Base-by-base conservation (phyloP, 148 eudicot genomes). In the Chenopodium quinoa region DNA sequence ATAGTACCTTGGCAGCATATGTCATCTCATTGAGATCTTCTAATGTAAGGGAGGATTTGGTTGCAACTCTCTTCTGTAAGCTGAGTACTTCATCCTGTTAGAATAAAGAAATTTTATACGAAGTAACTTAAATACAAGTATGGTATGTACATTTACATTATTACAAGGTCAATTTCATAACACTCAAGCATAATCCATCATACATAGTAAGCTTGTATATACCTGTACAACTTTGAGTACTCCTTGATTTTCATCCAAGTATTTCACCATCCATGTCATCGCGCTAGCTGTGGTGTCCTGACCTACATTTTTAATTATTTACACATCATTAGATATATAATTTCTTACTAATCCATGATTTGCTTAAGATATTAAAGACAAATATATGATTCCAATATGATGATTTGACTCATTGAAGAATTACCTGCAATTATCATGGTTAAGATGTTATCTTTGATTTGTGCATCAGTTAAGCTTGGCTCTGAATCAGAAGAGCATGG, bases 371-470 rank as follows among this genome's bases (percentile, higher is more conserved):
- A 10, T 29, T 3, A 10, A 1, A 67, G 34, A 67, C 71, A 25
- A 67, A 29, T 4, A 2, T 62, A 67, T 12, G 11, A 37, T 32
- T 32, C 34, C 34, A 37, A 37, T 37, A 37, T 5, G 40, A 37
- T 37, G 7, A 37, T 40, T 40, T 40, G 7, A 40, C 8, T 40
- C 8, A 40, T 40, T n/a, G 12, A 25, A n/a, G 11, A n/a, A 9
- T 1, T 77, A 89, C 91, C 91, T 87, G 91, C 91, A 54, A 87
- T 89, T 20, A 89, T 89, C 91, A 89, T 89, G 84, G 91, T 89
- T 79, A 89, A 83, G 66, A 89, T 89, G 81, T 87, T 89, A 65
- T 89, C 91, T 82, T 89, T 89, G 73, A 89, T 89, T 56, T 87
- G 85, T 7, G 69, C 82, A 74, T 87, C 91, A 2, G 88, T 78